Evolutionary conservation across 2,329 filamentous ascomycete species (phyloP), one percentile per base, ranked within the genome.

Genomic region (Cladosporium cucumerinum): DNA sequence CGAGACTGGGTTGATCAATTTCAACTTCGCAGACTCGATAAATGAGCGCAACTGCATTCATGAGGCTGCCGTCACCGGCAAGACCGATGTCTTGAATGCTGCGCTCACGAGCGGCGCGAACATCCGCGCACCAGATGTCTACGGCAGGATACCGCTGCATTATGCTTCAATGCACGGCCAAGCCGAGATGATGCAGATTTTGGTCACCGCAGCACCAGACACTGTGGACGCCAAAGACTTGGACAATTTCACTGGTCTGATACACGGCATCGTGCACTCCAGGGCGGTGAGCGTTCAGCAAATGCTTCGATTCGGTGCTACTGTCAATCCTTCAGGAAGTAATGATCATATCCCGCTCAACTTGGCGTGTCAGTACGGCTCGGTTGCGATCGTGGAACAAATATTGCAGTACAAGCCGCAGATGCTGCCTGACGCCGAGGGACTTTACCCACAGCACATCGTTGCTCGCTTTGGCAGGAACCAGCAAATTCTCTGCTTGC

Each of bases 41-140:
- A 99, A 98, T 72, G 94, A 97, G 79, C 86, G 95, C 48, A 99
- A 97, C 73, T 97, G 93, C 74, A 83, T 99, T 55, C 95, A 99
- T 72, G 95, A 98, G 78, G 92, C 95, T n/a, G 90, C 93, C 0
- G 97, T 98, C 61, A 96, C 96, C 67, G 93, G 93, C 23, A 93
- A 93, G 72, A 80, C 85, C 11, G 89, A 91, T 70, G 90, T 97
- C 32, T 81, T 98, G 65, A 82, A 86, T 59, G 87, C 90, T 69
- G 93, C 90, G 4, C 81, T 99, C n/a, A 81, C 85, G 1, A 87
- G 85, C 54, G 87, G 86, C 5, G 92, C 97, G 36, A 88, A 93
- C 67, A 88, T 93, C 26, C 87, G 87, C 64, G 85, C 91, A 60
- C 90, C 90, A 2, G 95, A 99, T 79, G 93, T 97, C 7, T 99